These are phyloP conservation scores for Usnea hakonensis DNA, from an alignment of 495 filamentous ascomycete genomes.

Conservation along the genomic window DNA sequence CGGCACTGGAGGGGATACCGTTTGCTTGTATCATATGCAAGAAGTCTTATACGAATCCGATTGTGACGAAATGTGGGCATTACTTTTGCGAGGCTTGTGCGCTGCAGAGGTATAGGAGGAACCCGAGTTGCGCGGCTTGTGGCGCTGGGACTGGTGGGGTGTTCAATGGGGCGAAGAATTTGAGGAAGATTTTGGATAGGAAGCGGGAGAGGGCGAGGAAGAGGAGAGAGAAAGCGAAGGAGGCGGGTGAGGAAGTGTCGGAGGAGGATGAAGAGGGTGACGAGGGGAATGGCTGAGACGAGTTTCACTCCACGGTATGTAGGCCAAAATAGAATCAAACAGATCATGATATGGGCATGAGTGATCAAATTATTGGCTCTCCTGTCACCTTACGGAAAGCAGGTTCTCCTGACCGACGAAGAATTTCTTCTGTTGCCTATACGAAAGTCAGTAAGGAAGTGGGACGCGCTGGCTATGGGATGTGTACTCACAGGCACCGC, in stretches of 20 bases:
- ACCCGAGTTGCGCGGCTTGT: conserved; percentile 79
- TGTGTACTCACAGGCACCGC: conserved; percentile 48
- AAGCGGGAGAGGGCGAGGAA: conserved; percentile 66
- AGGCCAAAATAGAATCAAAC: background rate
- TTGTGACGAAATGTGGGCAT: conserved; percentile 86
- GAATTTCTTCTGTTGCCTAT: conserved; percentile 75
- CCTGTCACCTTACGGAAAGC: conserved; percentile 10
- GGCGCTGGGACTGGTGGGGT: conserved; percentile 77
- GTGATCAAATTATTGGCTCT: background rate
- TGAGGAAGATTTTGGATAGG: conserved; percentile 74
- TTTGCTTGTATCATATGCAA: conserved; percentile 95
- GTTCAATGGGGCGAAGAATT: conserved; percentile 79
- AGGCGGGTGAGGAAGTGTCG: conserved; percentile 60
- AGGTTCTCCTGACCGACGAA: conserved; percentile 51
- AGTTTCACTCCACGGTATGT: background rate
- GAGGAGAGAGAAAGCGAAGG: conserved; percentile 61
- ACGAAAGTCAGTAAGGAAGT: background rate
- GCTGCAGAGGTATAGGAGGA: conserved; percentile 70
- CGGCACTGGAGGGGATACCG: conserved; percentile 75
- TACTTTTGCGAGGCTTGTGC: conserved; percentile 94
- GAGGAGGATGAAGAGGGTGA: conserved; percentile 50
- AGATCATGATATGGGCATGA: background rate
- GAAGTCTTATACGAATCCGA: conserved; percentile 68
- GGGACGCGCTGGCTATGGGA: background rate
- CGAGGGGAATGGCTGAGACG: background rate